phyloP scores from a whole-genome alignment of 352 stramenopile species.

The Pythium rhizo-oryzae region DNA sequence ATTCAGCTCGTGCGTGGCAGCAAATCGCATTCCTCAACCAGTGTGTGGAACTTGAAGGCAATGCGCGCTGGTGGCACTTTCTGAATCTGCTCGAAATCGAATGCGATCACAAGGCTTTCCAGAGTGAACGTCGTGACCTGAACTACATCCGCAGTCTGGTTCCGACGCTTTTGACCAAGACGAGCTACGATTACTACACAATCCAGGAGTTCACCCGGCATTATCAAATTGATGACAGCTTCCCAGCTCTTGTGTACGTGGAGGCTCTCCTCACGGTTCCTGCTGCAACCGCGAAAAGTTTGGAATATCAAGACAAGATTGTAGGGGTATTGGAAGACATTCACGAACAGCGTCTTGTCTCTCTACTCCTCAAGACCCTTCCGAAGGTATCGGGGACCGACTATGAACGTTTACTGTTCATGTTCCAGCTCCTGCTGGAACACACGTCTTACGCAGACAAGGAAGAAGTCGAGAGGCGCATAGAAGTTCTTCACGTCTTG shows the following conservation, averaged over 20 bases:
- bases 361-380: slow-evolving; percentile 61
- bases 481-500: slow-evolving; percentile 63
- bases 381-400: slow-evolving; percentile 53
- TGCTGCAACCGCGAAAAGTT: slow-evolving; percentile 19
- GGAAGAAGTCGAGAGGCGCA: slow-evolving; percentile 60
- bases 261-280: slow-evolving; percentile 58
- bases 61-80: slow-evolving; percentile 86
- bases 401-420: slow-evolving; percentile 75
- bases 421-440: slow-evolving; percentile 70
- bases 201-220: slow-evolving; percentile 82
- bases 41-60: slow-evolving; percentile 79
- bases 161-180: slow-evolving; percentile 59
- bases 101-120: slow-evolving; percentile 79
- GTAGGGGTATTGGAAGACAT: slow-evolving; percentile 79
- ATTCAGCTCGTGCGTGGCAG: slow-evolving; percentile 77
- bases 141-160: slow-evolving; percentile 70
- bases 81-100: slow-evolving; percentile 75
- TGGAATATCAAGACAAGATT: slow-evolving; percentile 81
- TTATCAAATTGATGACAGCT: slow-evolving; percentile 85
- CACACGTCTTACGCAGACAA: slow-evolving; percentile 55
- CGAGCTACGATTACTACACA: slow-evolving; percentile 80
- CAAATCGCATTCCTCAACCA: slow-evolving; percentile 83
- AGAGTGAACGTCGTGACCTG: slow-evolving; percentile 67
- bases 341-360: slow-evolving; percentile 64
- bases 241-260: slow-evolving; percentile 66